These are phyloP conservation scores for Thelephora ganbajun DNA, from an alignment of 768 basidiomycete genomes.

Conservation along the genomic window DNA sequence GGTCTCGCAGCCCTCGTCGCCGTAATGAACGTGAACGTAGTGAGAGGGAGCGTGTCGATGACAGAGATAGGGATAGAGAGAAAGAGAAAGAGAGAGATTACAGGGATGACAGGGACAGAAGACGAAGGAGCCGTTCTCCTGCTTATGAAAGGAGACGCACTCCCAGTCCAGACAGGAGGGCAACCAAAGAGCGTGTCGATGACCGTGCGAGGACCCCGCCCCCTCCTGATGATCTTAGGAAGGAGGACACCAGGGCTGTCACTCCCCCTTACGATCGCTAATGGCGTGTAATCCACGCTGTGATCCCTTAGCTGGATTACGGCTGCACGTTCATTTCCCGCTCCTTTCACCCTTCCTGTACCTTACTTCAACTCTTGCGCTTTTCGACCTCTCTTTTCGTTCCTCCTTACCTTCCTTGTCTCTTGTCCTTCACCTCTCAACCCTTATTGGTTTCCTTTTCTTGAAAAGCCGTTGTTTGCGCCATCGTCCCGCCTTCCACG, in stretches of 20 bases:
- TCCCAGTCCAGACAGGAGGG: constrained; percentile 27
- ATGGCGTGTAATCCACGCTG: neutral
- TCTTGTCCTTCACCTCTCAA: neutral
- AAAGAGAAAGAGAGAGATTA: constrained; percentile 7
- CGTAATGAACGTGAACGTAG: constrained; percentile 19
- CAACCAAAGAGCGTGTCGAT: constrained; percentile 14
- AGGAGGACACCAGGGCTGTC: constrained; percentile 37
- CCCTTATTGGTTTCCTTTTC: too few relatives aligned
- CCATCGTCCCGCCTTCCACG: too few relatives aligned
- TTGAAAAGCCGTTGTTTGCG: too few relatives aligned
- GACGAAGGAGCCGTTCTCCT: constrained; percentile 35
- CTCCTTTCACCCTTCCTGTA: too few relatives aligned
- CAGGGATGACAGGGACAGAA: constrained; percentile 26
- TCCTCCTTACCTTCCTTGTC: neutral
- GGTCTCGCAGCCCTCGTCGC: constrained; percentile 42
- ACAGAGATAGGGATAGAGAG: constrained; percentile 17
- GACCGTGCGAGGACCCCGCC: constrained; percentile 46
- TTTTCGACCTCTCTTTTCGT: neutral
- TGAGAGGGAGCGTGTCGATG: constrained; percentile 12
- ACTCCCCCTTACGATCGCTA: constrained; percentile 51
- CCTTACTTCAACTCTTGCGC: neutral
- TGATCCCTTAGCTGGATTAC: too few relatives aligned
- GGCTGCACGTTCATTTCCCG: too few relatives aligned
- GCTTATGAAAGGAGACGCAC: constrained; percentile 26
- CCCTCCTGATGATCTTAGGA: constrained; percentile 25